These are phyloP conservation scores for Cercophora samala DNA, from an alignment of 495 filamentous ascomycete species.

Conservation along the genomic window DNA sequence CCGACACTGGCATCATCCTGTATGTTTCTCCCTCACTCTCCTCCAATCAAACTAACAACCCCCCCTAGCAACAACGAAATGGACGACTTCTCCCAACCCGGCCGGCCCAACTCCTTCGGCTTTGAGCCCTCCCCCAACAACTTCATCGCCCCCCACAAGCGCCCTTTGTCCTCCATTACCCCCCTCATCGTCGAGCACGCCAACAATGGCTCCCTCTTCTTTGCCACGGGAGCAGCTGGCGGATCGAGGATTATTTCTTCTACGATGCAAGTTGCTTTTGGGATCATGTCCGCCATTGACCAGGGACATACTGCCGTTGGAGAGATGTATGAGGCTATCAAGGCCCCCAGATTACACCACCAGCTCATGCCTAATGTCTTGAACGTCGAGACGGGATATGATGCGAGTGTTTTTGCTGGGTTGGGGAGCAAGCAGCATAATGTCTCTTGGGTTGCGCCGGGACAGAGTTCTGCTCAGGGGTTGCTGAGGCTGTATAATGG, in stretches of 20 bases:
- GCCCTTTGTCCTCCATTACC: conserved; percentile 75
- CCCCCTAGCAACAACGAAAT: conserved; percentile 71
- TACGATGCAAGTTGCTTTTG: conserved; percentile 71
- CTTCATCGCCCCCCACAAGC: conserved; percentile 75
- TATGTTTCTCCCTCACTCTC: not conserved
- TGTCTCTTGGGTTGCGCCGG: conserved; percentile 65
- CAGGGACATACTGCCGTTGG: conserved; percentile 32
- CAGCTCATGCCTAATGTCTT: conserved; percentile 72
- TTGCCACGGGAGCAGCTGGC: conserved; percentile 74
- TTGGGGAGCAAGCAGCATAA: conserved; percentile 67
- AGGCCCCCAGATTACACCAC: conserved; percentile 71
- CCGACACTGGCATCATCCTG: conserved; percentile 70
- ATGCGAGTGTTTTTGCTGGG: conserved; percentile 62
- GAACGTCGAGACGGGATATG: conserved; percentile 66
- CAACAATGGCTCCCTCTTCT: conserved; percentile 61
- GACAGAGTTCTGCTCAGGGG: conserved; percentile 67
- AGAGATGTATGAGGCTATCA: conserved; percentile 58
- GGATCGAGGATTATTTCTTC: conserved; percentile 87
- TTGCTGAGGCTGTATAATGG: conserved; percentile 66
- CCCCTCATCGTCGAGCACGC: conserved; percentile 67
- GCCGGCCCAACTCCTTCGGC: conserved; percentile 71
- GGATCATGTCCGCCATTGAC: conserved; percentile 59
- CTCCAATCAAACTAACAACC: not conserved
- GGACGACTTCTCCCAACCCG: conserved; percentile 87
- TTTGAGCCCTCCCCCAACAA: conserved; percentile 76